Percentiles rank a stretch among this genome's conserved stretches.
Conservation (phyloP, 2,329 filamentous ascomycete genomes). For the Colletotrichum sansevieriae region DNA sequence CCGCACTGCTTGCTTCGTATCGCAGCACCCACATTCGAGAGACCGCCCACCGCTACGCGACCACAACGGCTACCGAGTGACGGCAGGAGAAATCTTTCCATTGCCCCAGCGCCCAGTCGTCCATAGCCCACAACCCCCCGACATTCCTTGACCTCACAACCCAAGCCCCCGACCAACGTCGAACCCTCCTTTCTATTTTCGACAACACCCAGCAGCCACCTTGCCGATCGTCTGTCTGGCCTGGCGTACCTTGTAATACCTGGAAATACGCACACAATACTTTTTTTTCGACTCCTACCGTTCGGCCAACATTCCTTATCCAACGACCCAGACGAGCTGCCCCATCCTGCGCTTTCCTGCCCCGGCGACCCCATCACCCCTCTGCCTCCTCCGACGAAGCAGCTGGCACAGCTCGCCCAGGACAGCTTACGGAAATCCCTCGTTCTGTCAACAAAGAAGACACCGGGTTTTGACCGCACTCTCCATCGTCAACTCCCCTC, state of each 20-base stretch:
- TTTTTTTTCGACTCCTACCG: conserved; percentile 27
- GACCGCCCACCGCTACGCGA: conserved; percentile 40
- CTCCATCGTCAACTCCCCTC: conserved; percentile 7
- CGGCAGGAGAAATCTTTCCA: conserved; percentile 40
- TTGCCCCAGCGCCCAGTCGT: conserved; percentile 36
- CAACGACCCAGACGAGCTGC: conserved; percentile 17
- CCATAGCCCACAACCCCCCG: conserved; percentile 39
- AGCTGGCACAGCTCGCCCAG: conserved; percentile 5
- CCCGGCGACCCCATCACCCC: conserved; percentile 18
- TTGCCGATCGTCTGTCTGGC: conserved; percentile 29
- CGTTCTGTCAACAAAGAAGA: conserved; percentile 9
- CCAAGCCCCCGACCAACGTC: conserved; percentile 34
- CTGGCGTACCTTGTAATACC: conserved; percentile 43
- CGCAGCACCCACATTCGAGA: conserved; percentile 39
- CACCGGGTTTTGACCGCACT: conserved; percentile 16
- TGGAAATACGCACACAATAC: conserved; percentile 35
- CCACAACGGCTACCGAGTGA: conserved; percentile 39
- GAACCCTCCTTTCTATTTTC: conserved; percentile 40
- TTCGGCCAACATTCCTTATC: conserved; percentile 41
- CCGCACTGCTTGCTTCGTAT: conserved; percentile 29
- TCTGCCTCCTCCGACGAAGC: conserved; percentile 27
- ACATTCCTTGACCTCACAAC: conserved; percentile 44
- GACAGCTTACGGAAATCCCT: conserved; percentile 19
- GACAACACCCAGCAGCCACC: conserved; percentile 33
- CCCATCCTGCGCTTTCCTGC: conserved; percentile 28